Evolutionary conservation across 108 stramenopile species (phyloP).

Genomic region (Discostella stelligeroides): DNA sequence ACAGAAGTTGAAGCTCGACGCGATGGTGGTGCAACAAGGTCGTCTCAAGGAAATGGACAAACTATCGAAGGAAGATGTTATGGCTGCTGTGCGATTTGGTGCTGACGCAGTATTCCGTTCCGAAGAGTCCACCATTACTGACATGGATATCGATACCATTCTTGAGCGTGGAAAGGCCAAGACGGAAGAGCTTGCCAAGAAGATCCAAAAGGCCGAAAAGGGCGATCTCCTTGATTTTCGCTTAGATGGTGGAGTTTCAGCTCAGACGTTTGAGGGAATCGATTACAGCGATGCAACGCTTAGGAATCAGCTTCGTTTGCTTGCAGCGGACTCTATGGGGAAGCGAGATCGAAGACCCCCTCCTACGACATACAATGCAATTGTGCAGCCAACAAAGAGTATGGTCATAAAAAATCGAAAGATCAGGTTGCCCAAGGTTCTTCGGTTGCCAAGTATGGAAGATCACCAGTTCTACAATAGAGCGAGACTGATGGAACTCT

Average conservation of each 20-base stretch:
- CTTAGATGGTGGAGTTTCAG: slow-evolving; percentile 85
- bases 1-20: slow-evolving; percentile 99
- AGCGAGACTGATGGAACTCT: slow-evolving; percentile 80
- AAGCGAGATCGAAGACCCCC: slow-evolving; percentile 93
- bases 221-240: slow-evolving; percentile 96
- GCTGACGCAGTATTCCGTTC: slow-evolving; percentile 97
- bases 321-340: slow-evolving; percentile 82
- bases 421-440: slow-evolving; percentile 69
- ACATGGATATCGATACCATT: slow-evolving; percentile 92
- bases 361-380: slow-evolving; percentile 70
- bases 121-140: slow-evolving; percentile 88
- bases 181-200: slow-evolving; percentile 93
- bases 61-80: slow-evolving; percentile 80
- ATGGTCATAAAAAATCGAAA: slow-evolving; percentile 78
- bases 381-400: slow-evolving; percentile 81
- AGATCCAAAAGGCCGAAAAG: slow-evolving; percentile 94
- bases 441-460: slow-evolving; percentile 87
- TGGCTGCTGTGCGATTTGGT: slow-evolving; percentile 93
- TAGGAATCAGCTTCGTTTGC: slow-evolving; percentile 71
- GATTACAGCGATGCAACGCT: slow-evolving; percentile 81
- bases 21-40: slow-evolving; percentile 94
- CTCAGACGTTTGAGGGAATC: slow-evolving; percentile 96
- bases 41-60: slow-evolving; percentile 74
- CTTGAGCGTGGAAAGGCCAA: slow-evolving; percentile 82
- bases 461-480: slow-evolving; percentile 94